Evolutionary conservation across 164 flowering plant genomes (phyloP), one percentile per base, ranked within the genome.

Genomic region (Umbellularia californica): DNA sequence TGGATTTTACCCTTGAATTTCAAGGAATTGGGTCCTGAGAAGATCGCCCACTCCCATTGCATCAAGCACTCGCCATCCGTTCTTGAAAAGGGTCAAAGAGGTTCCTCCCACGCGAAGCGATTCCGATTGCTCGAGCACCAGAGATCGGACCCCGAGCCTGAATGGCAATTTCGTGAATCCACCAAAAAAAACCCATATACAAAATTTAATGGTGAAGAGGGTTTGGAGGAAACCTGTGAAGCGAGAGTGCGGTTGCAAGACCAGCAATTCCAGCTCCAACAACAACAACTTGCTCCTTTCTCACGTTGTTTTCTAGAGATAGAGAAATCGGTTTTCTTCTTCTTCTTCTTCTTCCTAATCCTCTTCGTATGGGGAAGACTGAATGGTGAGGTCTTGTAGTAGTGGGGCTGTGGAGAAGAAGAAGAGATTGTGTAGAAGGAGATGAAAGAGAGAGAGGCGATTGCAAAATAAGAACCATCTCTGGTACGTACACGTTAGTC

Each of bases 191-290:
- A 75, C 58, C 52, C 50, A 55, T 10, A 66, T 10, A 23, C 24
- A 20, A 5, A 5, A 33, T 15, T 2, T 20, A n/a, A 58, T 15
- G 23, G 33, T n/a, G 35, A 51, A 70, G 30, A 24, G 41, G 20
- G 22, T 20, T 20, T 64, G 19, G 58, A 6, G 23, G 72, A 22
- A 27, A 90, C 95, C 94, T 84, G 76, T 89, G 90, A 60, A 94
- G 96, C 19, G 97, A 84, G 17, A 94, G 80, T 2, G 98, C 90
- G 9, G 96, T 90, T 35, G 97, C 91, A 14, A 94, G 91, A 47
- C 98, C 98, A 3, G 93, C 94, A 50, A 94, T 91, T 60, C 98
- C 98, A 2, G 88, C 97, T 6, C 97, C 98, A 5, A 94, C 87
- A 2, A 94, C 79, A 70, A 94, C 91, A 3, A 92, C 74, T 22